These are phyloP conservation scores for Schrenkiella parvula DNA, from an alignment of 345 rosid genomes.

Conservation along the genomic window DNA sequence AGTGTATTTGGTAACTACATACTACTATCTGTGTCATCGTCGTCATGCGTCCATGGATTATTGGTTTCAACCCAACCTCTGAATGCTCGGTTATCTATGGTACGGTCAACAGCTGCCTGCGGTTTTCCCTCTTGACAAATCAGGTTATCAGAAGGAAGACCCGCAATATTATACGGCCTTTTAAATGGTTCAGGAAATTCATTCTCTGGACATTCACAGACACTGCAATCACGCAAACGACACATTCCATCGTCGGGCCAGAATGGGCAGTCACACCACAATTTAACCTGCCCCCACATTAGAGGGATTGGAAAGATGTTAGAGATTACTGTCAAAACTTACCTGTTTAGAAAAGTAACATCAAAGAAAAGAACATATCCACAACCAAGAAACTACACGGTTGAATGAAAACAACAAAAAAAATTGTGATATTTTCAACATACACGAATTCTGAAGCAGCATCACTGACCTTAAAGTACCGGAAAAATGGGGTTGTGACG, in stretches of 20 bases:
- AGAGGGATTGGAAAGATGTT: not conserved
- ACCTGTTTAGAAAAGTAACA: not conserved
- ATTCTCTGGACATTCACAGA: slow-evolving; percentile 92
- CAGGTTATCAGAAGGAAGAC: slow-evolving; percentile 61
- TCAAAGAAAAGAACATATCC: not conserved
- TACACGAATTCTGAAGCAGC: not conserved
- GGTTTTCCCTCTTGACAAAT: slow-evolving; percentile 96
- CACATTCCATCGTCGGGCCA: slow-evolving; percentile 99
- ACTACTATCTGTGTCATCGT: slow-evolving; percentile 94
- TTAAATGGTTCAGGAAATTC: slow-evolving; percentile 84
- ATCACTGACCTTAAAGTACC: slow-evolving; percentile 81
- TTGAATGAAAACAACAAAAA: not conserved
- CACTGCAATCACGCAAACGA: slow-evolving; percentile 90
- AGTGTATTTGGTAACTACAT: slow-evolving; percentile 10
- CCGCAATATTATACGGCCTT: slow-evolving; percentile 38
- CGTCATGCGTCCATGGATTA: slow-evolving; percentile 97
- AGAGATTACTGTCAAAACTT: not conserved
- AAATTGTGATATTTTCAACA: too few relatives aligned
- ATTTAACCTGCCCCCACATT: slow-evolving; percentile 53
- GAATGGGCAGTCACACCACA: slow-evolving; percentile 97
- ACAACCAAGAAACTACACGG: not conserved
- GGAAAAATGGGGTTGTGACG: slow-evolving; percentile 75
- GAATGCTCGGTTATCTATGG: slow-evolving; percentile 68
- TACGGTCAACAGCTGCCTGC: slow-evolving; percentile 82
- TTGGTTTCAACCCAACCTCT: slow-evolving; percentile 89